phyloP scores from a whole-genome alignment of 495 filamentous ascomycete species.

The Elaphomyces granulatus region DNA sequence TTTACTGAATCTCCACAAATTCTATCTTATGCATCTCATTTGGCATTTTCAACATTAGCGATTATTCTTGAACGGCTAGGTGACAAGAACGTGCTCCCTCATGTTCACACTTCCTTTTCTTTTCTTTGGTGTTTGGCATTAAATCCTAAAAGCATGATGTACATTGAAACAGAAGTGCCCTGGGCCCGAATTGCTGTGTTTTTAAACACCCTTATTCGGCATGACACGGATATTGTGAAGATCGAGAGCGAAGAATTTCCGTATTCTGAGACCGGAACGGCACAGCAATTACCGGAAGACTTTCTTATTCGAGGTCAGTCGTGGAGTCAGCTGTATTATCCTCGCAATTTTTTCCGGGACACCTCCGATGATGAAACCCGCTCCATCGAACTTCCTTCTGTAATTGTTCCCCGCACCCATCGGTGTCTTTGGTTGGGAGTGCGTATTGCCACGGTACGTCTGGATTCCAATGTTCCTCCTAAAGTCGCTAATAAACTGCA shows the following conservation, averaged over 20 bases:
- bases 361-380: constrained; percentile 67
- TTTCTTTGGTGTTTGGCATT: constrained; percentile 50
- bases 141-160: constrained; percentile 34
- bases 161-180: constrained; percentile 43
- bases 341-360: constrained; percentile 51
- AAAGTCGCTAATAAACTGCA: neutral
- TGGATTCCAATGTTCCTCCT: neutral
- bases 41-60: constrained; percentile 33
- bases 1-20: constrained; percentile 9
- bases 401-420: constrained; percentile 48
- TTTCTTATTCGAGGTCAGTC: constrained; percentile 62
- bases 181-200: constrained; percentile 50
- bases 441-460: constrained; percentile 40
- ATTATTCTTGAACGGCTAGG: constrained; percentile 44
- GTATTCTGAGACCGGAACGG: constrained; percentile 30
- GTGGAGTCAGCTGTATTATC: constrained; percentile 58
- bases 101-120: constrained; percentile 51
- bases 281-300: constrained; percentile 68
- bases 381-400: constrained; percentile 51
- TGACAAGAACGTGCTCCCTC: constrained; percentile 51
- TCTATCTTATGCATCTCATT: constrained; percentile 22
- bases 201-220: constrained; percentile 47
- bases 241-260: constrained; percentile 41
- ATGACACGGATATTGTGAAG: constrained; percentile 25
- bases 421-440: constrained; percentile 62